Evolutionary conservation across 2,329 filamentous ascomycete species (phyloP).

Genomic region (Fusarium tupiense): DNA sequence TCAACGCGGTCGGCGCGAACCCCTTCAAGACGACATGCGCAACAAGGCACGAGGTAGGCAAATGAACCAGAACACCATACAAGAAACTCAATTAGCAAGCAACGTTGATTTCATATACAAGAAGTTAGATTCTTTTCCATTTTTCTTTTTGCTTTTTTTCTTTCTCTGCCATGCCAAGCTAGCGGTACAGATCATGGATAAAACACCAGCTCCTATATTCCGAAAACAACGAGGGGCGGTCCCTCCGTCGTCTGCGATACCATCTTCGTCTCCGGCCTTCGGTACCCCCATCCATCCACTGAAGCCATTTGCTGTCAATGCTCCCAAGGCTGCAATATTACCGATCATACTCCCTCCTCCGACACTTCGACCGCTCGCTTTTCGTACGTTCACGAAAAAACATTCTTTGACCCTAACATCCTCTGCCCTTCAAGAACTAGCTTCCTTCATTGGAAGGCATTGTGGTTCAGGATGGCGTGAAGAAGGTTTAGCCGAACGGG

Average conservation of each 20-base stretch:
- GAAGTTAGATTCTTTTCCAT: background rate
- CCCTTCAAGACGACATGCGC: background rate
- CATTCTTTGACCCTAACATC: constrained; percentile 93
- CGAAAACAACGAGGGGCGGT: constrained; percentile 47
- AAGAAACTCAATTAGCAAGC: constrained; percentile 13
- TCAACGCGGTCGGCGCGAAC: constrained; percentile 47
- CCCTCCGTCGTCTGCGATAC: constrained; percentile 68
- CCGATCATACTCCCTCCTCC: constrained; percentile 90
- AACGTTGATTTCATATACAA: background rate
- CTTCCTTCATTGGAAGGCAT: constrained; percentile 89
- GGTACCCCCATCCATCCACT: constrained; percentile 86
- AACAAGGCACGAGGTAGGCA: background rate
- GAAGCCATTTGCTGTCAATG: constrained; percentile 66
- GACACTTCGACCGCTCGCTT: constrained; percentile 88
- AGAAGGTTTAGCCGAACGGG: constrained; percentile 90
- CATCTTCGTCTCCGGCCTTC: constrained; percentile 91
- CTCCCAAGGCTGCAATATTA: constrained; percentile 73
- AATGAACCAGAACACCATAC: constrained; percentile 13
- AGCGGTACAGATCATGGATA: constrained; percentile 47
- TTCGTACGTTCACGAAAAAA: constrained; percentile 96
- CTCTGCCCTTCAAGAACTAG: constrained; percentile 83
- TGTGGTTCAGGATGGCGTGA: constrained; percentile 97
- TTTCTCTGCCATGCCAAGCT: constrained; percentile 30
- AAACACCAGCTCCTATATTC: constrained; percentile 52
- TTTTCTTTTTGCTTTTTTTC: background rate